Evolutionary conservation across 306 rosid species (phyloP).

Genomic region (Vigna trinervia): DNA sequence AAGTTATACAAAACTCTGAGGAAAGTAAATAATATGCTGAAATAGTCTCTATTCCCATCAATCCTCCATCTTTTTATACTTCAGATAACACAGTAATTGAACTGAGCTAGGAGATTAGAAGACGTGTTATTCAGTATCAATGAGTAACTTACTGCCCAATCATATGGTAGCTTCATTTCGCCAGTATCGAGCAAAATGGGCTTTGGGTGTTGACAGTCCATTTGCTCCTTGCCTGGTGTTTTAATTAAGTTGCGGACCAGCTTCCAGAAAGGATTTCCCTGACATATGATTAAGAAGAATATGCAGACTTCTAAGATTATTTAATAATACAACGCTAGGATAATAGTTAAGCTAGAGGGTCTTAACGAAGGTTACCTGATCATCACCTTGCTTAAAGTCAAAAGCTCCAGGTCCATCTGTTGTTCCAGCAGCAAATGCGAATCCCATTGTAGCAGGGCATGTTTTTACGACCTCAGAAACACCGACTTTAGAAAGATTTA

Average conservation of each 20-base stretch:
- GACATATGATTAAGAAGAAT: slow-evolving; percentile 38
- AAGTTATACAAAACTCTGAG: background rate
- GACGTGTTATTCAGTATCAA: slow-evolving; percentile 32
- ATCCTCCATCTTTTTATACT: slow-evolving; percentile 27
- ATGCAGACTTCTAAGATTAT: slow-evolving; percentile 26
- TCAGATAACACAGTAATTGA: slow-evolving; percentile 19
- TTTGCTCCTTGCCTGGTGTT: slow-evolving; percentile 76
- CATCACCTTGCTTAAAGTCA: slow-evolving; percentile 95
- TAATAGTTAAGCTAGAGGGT: slow-evolving; percentile 5
- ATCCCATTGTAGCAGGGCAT: slow-evolving; percentile 99
- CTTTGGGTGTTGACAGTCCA: slow-evolving; percentile 85
- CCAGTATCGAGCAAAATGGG: slow-evolving; percentile 98
- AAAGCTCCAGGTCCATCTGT: slow-evolving; percentile 99
- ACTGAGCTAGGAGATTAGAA: slow-evolving; percentile 25
- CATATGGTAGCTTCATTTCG: slow-evolving; percentile 92
- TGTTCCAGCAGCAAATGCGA: slow-evolving; percentile 97
- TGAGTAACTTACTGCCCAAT: slow-evolving; percentile 90
- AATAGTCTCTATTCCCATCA: slow-evolving; percentile 15
- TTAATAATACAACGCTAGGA: slow-evolving; percentile 28
- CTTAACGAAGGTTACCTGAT: slow-evolving; percentile 59
- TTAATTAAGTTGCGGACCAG: slow-evolving; percentile 74
- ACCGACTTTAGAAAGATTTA: slow-evolving; percentile 63
- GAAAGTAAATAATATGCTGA: slow-evolving; percentile 21
- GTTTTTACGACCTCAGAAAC: slow-evolving; percentile 68
- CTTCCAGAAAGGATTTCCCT: slow-evolving; percentile 97